These are phyloP conservation scores for Aspergillus taichungensis DNA, from an alignment of 495 filamentous ascomycete genomes.

Conservation along the genomic window DNA sequence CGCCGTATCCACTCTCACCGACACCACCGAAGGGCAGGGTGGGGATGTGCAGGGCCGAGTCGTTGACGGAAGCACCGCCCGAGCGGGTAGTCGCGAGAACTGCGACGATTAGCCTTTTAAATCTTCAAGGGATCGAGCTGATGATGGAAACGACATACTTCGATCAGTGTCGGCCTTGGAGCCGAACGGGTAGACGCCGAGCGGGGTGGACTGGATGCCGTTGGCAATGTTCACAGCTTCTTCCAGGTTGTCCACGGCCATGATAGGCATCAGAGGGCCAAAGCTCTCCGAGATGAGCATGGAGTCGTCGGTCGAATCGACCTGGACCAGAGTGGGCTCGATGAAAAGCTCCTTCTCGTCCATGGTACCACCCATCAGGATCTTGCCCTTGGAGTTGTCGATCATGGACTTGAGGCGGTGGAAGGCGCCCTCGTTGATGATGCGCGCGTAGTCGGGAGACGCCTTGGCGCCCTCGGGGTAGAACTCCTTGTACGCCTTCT, in stretches of 20 bases:
- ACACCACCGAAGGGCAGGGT: slow-evolving; percentile 86
- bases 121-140: not conserved
- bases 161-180: slow-evolving; percentile 62
- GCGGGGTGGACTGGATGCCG: slow-evolving; percentile 65
- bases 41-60: slow-evolving; percentile 73
- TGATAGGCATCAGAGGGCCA: slow-evolving; percentile 76
- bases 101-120: slow-evolving; percentile 17
- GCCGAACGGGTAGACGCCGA: slow-evolving; percentile 80
- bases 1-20: slow-evolving; percentile 72
- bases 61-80: slow-evolving; percentile 74
- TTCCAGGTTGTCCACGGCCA: slow-evolving; percentile 66
- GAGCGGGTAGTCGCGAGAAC: slow-evolving; percentile 59
- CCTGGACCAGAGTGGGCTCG: slow-evolving; percentile 73
- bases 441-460: slow-evolving; percentile 65
- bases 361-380: slow-evolving; percentile 74
- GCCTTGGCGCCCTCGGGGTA: slow-evolving; percentile 72
- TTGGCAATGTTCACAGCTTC: slow-evolving; percentile 74
- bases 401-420: slow-evolving; percentile 82
- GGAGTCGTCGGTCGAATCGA: slow-evolving; percentile 66
- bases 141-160: slow-evolving; percentile 29
- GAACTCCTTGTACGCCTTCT: slow-evolving; percentile 64
- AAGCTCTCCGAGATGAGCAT: slow-evolving; percentile 78
- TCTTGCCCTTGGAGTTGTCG: slow-evolving; percentile 70
- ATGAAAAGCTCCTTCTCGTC: slow-evolving; percentile 74
- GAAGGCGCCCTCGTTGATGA: slow-evolving; percentile 72